phyloP scores from a whole-genome alignment of 2,329 filamentous ascomycete genomes.

The Trichoderma asperellum region DNA sequence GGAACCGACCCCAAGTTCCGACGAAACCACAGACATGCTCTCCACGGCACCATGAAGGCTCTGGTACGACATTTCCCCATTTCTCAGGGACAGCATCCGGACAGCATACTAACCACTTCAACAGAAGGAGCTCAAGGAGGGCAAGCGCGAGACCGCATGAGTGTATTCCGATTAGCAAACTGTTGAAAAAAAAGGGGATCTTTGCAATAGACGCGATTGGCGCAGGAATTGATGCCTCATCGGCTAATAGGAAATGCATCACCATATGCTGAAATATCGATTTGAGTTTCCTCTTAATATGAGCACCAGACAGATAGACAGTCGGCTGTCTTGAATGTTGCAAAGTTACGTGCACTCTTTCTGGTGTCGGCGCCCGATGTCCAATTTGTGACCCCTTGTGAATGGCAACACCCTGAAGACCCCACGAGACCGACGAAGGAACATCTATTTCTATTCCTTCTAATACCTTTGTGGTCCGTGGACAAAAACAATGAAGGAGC shows the following conservation, averaged over 20 bases:
- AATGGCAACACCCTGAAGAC: background rate
- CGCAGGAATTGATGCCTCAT: slow-evolving; percentile 24
- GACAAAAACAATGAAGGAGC: background rate
- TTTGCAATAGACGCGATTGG: slow-evolving; percentile 25
- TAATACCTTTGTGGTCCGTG: no score
- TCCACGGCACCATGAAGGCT: slow-evolving; percentile 97
- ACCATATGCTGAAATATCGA: slow-evolving; percentile 24
- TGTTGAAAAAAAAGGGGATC: slow-evolving; percentile 5
- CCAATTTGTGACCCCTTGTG: background rate
- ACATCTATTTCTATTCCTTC: background rate
- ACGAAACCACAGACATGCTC: slow-evolving; percentile 99
- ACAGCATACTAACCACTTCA: slow-evolving; percentile 39
- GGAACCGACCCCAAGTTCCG: slow-evolving; percentile 99
- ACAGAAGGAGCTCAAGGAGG: slow-evolving; percentile 97
- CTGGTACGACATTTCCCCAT: slow-evolving; percentile 67
- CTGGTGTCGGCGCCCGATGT: background rate
- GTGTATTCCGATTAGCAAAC: slow-evolving; percentile 3
- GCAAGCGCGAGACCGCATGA: slow-evolving; percentile 87
- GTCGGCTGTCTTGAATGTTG: background rate
- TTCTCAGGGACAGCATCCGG: background rate
- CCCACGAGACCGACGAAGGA: background rate
- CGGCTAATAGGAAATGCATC: slow-evolving; percentile 24
- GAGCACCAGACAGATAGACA: slow-evolving; percentile 11
- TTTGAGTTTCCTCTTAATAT: slow-evolving; percentile 21
- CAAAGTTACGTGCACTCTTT: background rate